These are phyloP conservation scores for Saprolegnia parasitica DNA, from an alignment of 352 stramenopile species.

Conservation along the genomic window DNA sequence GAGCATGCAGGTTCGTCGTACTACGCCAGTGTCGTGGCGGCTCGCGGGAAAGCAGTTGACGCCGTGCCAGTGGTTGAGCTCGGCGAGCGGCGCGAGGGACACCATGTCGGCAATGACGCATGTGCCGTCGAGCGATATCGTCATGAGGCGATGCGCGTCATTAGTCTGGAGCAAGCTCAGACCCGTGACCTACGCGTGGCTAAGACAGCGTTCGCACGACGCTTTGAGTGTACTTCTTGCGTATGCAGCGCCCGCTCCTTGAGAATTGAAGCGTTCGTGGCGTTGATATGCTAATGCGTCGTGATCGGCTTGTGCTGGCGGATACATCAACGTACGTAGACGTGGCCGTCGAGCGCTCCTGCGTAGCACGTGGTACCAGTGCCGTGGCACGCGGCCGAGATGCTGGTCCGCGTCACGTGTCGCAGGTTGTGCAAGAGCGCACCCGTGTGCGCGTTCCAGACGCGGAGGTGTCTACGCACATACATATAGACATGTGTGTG, in stretches of 20 bases:
- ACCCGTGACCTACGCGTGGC: constrained; percentile 2
- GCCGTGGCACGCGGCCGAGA: constrained; percentile 19
- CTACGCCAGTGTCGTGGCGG: constrained; percentile 1
- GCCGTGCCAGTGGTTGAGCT: constrained; percentile 27
- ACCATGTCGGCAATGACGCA: constrained; percentile 16
- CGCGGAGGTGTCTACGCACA: constrained; percentile 16
- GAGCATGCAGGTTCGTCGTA: not conserved
- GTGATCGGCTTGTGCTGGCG: not conserved
- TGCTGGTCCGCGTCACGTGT: not conserved
- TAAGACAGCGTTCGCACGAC: too few relatives aligned
- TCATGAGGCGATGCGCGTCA: constrained; percentile 3
- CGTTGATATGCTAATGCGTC: constrained; percentile 16
- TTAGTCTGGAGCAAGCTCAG: not conserved
- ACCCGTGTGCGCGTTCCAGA: constrained; percentile 26
- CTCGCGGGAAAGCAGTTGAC: constrained; percentile 18
- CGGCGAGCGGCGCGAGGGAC: not conserved
- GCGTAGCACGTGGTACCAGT: not conserved
- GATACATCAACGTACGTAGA: constrained; percentile 14
- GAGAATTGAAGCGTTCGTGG: constrained; percentile 5
- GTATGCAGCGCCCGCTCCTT: not conserved
- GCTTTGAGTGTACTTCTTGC: constrained; percentile 7
- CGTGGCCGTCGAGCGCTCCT: not conserved
- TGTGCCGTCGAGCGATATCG: constrained; percentile 18
- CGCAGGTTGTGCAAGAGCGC: constrained; percentile 16
- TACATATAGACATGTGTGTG: too few relatives aligned